phyloP scores from a whole-genome alignment of 1,284 basidiomycete genomes.

The Schizophyllum amplum region DNA sequence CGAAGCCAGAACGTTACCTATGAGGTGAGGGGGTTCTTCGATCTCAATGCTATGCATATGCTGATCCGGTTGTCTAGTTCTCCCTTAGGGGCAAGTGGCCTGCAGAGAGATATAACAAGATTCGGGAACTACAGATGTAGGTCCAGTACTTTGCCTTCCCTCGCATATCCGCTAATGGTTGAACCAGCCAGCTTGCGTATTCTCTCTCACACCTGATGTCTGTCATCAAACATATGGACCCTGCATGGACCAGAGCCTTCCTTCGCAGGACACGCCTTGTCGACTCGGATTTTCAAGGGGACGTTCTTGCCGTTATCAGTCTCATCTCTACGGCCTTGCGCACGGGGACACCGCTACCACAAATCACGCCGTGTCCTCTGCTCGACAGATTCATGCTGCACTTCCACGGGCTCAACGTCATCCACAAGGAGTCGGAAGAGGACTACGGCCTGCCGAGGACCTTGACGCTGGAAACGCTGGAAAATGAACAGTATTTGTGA shows the following conservation, averaged over 20 bases:
- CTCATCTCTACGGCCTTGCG: constrained; percentile 65
- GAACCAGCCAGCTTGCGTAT: constrained; percentile 47
- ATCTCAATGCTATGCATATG: background rate
- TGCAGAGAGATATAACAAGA: constrained; percentile 52
- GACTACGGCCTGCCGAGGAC: constrained; percentile 60
- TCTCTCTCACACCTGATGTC: constrained; percentile 59
- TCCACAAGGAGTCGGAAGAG: constrained; percentile 58
- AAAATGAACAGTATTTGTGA: constrained; percentile 64
- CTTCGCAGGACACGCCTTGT: constrained; percentile 68
- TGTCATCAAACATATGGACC: constrained; percentile 56
- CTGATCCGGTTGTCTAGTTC: constrained; percentile 31
- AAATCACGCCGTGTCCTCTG: constrained; percentile 80
- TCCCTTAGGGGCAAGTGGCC: constrained; percentile 68
- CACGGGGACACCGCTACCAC: constrained; percentile 73
- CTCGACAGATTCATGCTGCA: constrained; percentile 67
- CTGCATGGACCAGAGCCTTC: constrained; percentile 69
- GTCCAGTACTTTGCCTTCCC: constrained; percentile 12
- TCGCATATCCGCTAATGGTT: background rate
- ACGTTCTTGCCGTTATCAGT: constrained; percentile 76
- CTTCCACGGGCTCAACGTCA: constrained; percentile 53
- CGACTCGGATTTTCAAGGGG: constrained; percentile 79
- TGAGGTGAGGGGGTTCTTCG: constrained; percentile 38
- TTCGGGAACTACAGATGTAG: constrained; percentile 59
- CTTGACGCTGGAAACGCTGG: constrained; percentile 56
- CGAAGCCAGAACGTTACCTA: constrained; percentile 55